Base-by-base conservation (phyloP, 495 filamentous ascomycete genomes). In the Neurospora sp. region DNA sequence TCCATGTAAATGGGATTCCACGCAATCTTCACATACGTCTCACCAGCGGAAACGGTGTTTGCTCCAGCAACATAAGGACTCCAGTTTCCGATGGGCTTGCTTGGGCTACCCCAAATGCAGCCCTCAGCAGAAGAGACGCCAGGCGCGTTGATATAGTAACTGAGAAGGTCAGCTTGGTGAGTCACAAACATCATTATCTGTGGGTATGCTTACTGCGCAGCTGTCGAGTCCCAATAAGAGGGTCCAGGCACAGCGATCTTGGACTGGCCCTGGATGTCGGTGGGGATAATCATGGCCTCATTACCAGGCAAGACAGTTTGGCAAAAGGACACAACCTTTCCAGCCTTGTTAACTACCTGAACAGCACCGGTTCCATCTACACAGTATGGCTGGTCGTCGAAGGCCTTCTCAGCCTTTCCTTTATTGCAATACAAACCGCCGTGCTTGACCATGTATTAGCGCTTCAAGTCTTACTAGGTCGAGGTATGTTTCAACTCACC, bases 251-350 rank as follows among this genome's bases (percentile, higher is more conserved):
- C 91, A 70, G 93, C 92, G 44, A 96, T 81, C 45, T 85, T 87
- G 9, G 82, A 81, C n/a, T 75, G 77, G 70, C 77, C 77, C 16
- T 81, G 74, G 41, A 94, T 89, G 75, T 89, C 78, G 39, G 91
- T 94, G 14, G 92, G 91, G 78, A 94, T 96, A 74, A 94, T 83
- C 93, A 96, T 96, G 71, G 91, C 90, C 82, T 96, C 93, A 78
- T 93, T 92, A n/a, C 93, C 93, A 14, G 92, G 93, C 70, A 94
- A 80, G 44, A 94, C 92, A 3, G 92, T 96, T 78, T 96, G 93
- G 78, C 93, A 96, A 80, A 94, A 92, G 4, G 92, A 86, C 18
- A 94, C 89, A 20, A 84, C 72, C 69, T 85, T 82, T 35, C 86
- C 83, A 69, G 85, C 86, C 76, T 89, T 90, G 80, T 93, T 94